Evolutionary conservation across 192 early-diverging fungal species (phyloP).

Genomic region (Dissophora ornata): DNA sequence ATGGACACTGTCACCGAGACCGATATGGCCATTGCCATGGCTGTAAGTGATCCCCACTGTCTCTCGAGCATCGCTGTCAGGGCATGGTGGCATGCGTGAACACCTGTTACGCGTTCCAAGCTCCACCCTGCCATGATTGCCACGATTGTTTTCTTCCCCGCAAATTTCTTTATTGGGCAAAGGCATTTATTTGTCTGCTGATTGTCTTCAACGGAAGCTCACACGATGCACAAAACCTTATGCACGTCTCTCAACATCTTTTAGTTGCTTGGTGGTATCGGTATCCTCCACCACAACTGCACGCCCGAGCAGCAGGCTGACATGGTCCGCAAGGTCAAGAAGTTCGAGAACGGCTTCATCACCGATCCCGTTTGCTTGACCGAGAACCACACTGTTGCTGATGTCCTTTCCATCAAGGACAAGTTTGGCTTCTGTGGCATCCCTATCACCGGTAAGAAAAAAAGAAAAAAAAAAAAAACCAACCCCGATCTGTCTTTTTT

Average conservation of each 20-base stretch:
- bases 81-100: too few species aligned
- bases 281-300: constrained; percentile 99
- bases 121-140: not conserved
- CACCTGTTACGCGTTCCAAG: too few species aligned
- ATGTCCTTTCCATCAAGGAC: constrained; percentile 89
- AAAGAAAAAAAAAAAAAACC: too few species aligned
- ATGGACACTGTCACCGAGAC: constrained; percentile 99
- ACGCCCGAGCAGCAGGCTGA: constrained; percentile 94
- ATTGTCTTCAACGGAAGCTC: not conserved
- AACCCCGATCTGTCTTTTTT: constrained; percentile 5
- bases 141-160: constrained; percentile 31
- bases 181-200: constrained; percentile 3
- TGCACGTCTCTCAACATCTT: too few species aligned
- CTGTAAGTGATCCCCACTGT: constrained; percentile 68
- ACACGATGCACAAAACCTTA: constrained; percentile 20
- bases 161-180: constrained; percentile 53
- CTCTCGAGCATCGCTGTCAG: too few species aligned
- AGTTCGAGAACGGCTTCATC: constrained; percentile 99
- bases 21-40: constrained; percentile 99
- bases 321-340: constrained; percentile 98
- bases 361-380: constrained; percentile 90
- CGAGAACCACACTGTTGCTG: constrained; percentile 83
- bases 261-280: constrained; percentile 89
- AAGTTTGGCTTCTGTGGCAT: constrained; percentile 94
- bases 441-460: constrained; percentile 85